Evolutionary conservation across 306 rosid species (phyloP).

Genomic region (Amphicarpaea edgeworthii): DNA sequence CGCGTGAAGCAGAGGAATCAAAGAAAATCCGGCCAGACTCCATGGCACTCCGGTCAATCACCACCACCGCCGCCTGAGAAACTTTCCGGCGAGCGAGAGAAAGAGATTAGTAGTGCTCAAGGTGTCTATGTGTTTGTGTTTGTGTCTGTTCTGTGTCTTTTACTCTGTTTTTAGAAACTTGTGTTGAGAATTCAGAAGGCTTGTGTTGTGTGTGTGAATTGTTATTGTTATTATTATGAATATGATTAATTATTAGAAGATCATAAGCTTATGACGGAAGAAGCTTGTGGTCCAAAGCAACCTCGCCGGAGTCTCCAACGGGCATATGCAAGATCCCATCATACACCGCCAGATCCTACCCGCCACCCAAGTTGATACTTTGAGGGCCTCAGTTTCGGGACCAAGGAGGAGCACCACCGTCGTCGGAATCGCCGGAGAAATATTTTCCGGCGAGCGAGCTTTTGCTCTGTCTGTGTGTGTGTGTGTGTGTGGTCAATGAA

Average conservation of each 20-base stretch:
- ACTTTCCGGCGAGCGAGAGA: slow-evolving; percentile 17
- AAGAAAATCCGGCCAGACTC: slow-evolving; percentile 80
- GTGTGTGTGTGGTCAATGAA: not conserved
- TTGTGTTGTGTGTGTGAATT: not conserved
- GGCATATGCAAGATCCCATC: slow-evolving; percentile 95
- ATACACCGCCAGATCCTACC: slow-evolving; percentile 58
- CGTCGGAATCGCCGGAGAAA: slow-evolving; percentile 45
- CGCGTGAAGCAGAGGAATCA: slow-evolving; percentile 61
- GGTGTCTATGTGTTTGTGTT: not conserved
- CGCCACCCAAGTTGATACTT: slow-evolving; percentile 45
- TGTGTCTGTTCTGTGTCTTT: not conserved
- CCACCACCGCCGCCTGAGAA: not conserved
- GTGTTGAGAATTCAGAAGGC: slow-evolving; percentile 24
- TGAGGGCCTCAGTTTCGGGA: slow-evolving; percentile 36
- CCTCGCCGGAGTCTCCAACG: slow-evolving; percentile 90
- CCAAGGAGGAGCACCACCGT: not conserved
- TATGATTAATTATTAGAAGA: slow-evolving; percentile 78
- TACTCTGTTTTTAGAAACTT: slow-evolving; percentile 1
- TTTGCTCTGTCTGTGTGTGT: not conserved
- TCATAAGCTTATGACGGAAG: slow-evolving; percentile 99
- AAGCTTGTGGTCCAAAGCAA: slow-evolving; percentile 96
- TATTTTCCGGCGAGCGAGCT: slow-evolving; percentile 48
- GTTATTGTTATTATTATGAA: too few species aligned
- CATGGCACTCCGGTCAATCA: slow-evolving; percentile 45
- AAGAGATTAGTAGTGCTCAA: slow-evolving; percentile 1